Percentiles rank a stretch among this genome's conserved stretches.
Evolutionary conservation across 768 basidiomycete species (phyloP).

Genomic region (Serendipita indica): DNA sequence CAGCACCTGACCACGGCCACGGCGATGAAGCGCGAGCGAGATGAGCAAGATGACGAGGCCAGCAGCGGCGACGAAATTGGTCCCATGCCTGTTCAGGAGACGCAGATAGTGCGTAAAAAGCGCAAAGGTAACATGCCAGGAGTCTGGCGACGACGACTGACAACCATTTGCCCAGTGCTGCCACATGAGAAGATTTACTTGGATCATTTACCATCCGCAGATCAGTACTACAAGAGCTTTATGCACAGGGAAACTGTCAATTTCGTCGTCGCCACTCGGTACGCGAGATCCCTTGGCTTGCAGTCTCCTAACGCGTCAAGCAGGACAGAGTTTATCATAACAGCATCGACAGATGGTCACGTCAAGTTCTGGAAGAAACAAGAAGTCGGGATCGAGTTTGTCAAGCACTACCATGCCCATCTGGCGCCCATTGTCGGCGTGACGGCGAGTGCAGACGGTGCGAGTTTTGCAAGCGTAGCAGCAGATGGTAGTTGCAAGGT

Average conservation of each 20-base stretch:
- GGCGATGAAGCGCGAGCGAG: conserved; percentile 36
- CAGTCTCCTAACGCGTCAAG: background rate
- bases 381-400: conserved; percentile 88
- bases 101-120: conserved; percentile 47
- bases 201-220: conserved; percentile 78
- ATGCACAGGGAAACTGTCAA: conserved; percentile 94
- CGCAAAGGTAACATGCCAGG: conserved; percentile 55
- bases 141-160: conserved; percentile 9
- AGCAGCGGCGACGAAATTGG: conserved; percentile 71
- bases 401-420: conserved; percentile 95
- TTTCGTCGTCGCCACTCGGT: conserved; percentile 82
- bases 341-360: conserved; percentile 89
- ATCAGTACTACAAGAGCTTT: conserved; percentile 93
- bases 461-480: conserved; percentile 78
- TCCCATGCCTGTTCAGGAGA: conserved; percentile 70
- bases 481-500: conserved; percentile 89
- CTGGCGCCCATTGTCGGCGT: conserved; percentile 63
- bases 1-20: background rate
- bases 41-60: conserved; percentile 31
- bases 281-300: conserved; percentile 17
- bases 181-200: conserved; percentile 88
- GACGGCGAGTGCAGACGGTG: conserved; percentile 81
- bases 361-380: conserved; percentile 99
- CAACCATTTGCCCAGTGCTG: conserved; percentile 45
- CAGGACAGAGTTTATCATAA: conserved; percentile 87